phyloP scores from a whole-genome alignment of 768 basidiomycete species.

The Lactarius pseudohatsudake region DNA sequence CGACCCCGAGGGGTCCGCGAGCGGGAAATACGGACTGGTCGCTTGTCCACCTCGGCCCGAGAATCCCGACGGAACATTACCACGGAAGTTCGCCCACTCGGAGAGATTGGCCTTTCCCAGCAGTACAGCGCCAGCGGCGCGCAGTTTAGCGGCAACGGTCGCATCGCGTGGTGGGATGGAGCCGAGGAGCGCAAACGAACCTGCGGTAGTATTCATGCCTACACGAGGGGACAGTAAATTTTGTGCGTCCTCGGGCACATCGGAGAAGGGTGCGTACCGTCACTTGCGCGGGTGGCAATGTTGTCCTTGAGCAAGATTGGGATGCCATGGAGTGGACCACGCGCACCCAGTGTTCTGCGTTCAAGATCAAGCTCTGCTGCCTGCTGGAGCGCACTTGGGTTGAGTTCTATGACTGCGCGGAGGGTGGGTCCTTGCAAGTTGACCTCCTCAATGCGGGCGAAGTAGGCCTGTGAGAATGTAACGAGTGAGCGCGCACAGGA shows the following conservation, averaged over 20 bases:
- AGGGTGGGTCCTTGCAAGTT: conserved; percentile 40
- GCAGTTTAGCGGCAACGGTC: conserved; percentile 35
- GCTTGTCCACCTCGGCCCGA: conserved; percentile 49
- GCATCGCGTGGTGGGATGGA: conserved; percentile 39
- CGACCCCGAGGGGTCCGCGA: conserved; percentile 43
- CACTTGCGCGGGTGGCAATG: conserved; percentile 36
- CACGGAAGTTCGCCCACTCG: conserved; percentile 46
- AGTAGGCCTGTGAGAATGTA: conserved; percentile 37
- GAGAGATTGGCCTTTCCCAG: conserved; percentile 45
- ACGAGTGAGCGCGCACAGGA: neutral
- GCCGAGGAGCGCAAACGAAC: conserved; percentile 38
- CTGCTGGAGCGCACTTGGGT: conserved; percentile 39
- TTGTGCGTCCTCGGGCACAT: conserved; percentile 34
- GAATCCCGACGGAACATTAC: conserved; percentile 41
- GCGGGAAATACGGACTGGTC: conserved; percentile 44
- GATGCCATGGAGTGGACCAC: conserved; percentile 38
- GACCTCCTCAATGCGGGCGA: conserved; percentile 45
- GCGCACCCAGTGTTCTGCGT: conserved; percentile 30
- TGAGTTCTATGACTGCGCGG: conserved; percentile 45
- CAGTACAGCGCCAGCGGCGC: conserved; percentile 40
- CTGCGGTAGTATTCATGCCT: conserved; percentile 43
- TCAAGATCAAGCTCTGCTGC: conserved; percentile 37
- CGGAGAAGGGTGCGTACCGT: conserved; percentile 33
- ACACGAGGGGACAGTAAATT: neutral
- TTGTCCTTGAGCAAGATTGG: conserved; percentile 41